Base-by-base conservation (phyloP, 2,329 filamentous ascomycete genomes). In the Colletotrichum agaves region DNA sequence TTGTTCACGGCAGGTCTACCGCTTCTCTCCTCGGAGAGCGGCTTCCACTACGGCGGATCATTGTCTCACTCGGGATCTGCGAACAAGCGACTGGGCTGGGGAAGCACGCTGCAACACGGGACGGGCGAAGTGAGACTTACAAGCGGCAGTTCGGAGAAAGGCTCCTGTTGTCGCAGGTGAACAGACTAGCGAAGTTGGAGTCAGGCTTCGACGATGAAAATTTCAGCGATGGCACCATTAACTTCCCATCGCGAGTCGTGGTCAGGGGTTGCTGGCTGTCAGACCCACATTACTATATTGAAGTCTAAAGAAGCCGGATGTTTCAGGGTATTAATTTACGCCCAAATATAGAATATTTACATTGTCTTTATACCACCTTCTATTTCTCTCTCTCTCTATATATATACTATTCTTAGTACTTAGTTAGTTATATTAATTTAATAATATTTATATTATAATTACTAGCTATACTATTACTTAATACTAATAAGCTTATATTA, bases 51-150 rank as follows among this genome's bases (percentile, higher is more conserved):
- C 21, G 11, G 23, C 39, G 23, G 10, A 57, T 44, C 39, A 13
- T 12, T 35, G 55, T 57, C 39, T 27, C 21, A n/a, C 13, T 27
- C n/a, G 10, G n/a, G 27, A 58, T 58, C 5, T 46, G 23, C 23
- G n/a, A 19, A 15, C 11, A 35, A 21, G 19, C 10, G 21, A 33
- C 6, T 46, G 5, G 55, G 53, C 53, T 35, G n/a, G 23, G 27
- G 15, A 33, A 23, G 55, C 55, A 58, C 27, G 39, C 55, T n/a
- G 39, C 55, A 33, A 58, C 13, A 27, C 27, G n/a, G 31, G n/a
- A 37, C 35, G 35, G 50, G 31, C 8, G n/a, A 19, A 53, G 12
- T 11, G 21, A 19, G 31, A 37, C 49, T 53, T 33, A 10, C 15
- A 53, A n/a, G 17, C n/a, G 31, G 17, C 49, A 53, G 15, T 5